A percentile compares a stretch with the other conserved stretches of the same genome.
Conservation (phyloP, 1,284 basidiomycete genomes). For the Ceratobasidium theobromae region DNA sequence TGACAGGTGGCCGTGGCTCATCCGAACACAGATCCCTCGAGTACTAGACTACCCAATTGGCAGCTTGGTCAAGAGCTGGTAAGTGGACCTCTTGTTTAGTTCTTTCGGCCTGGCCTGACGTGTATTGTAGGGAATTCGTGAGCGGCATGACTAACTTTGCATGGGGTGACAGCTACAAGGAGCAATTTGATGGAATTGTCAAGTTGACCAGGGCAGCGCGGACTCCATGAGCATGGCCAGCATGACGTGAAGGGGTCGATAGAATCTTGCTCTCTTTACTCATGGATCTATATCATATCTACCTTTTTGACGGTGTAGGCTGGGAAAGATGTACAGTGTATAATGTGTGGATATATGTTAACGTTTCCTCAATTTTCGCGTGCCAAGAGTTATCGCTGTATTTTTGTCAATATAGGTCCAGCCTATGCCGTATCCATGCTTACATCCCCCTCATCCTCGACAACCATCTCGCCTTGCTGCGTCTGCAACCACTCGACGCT, state of each 20-base stretch:
- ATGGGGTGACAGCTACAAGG: constrained; percentile 58
- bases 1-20: constrained; percentile 78
- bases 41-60: constrained; percentile 86
- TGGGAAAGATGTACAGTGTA: not conserved
- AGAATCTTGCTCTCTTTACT: not conserved
- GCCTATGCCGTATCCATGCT: not conserved
- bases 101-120: constrained; percentile 33
- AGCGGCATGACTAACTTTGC: constrained; percentile 71
- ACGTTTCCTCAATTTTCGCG: too few species aligned
- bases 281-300: not conserved
- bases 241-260: too few species aligned
- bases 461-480: constrained; percentile 58
- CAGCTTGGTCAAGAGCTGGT: constrained; percentile 79
- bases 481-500: constrained; percentile 88
- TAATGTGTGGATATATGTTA: not conserved
- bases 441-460: not conserved
- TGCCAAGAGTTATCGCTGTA: too few species aligned
- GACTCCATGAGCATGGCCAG: not conserved
- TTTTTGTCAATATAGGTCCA: too few species aligned
- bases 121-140: constrained; percentile 44
- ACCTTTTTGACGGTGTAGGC: not conserved
- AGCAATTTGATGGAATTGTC: constrained; percentile 39
- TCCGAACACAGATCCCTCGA: constrained; percentile 85
- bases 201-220: constrained; percentile 38
- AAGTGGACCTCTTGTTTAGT: constrained; percentile 49